Evolutionary conservation across 768 basidiomycete genomes (phyloP).

Genomic region (Holtermannia corniformis): DNA sequence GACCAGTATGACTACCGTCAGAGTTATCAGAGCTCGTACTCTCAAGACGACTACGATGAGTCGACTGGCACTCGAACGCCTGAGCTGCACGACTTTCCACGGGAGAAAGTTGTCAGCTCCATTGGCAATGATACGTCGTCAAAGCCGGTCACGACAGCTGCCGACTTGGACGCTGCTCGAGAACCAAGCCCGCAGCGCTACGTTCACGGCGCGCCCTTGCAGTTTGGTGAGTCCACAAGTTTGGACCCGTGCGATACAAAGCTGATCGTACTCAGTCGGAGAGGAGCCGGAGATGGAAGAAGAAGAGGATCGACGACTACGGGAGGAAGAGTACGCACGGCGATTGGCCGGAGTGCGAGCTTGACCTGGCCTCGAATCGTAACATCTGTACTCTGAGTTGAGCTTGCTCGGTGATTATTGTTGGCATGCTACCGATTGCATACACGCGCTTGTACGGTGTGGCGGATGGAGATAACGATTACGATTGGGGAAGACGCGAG

Average conservation of each 20-base stretch:
- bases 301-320: not conserved
- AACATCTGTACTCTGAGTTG: too few relatives aligned
- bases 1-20: constrained; percentile 4
- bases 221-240: constrained; percentile 28
- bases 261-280: constrained; percentile 10
- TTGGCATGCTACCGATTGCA: too few relatives aligned
- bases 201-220: constrained; percentile 35
- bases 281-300: constrained; percentile 28
- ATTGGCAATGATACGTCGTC: not conserved
- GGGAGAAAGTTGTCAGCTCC: not conserved
- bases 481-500: too few relatives aligned
- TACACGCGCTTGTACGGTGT: too few relatives aligned
- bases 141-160: constrained; percentile 25
- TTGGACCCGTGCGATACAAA: not conserved
- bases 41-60: not conserved
- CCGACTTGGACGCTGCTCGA: constrained; percentile 34
- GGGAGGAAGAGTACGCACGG: not conserved
- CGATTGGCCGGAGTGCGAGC: not conserved
- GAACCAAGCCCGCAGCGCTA: constrained; percentile 38
- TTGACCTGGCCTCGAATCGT: too few relatives aligned
- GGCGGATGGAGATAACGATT: too few relatives aligned
- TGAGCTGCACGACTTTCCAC: too few relatives aligned
- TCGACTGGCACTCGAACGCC: not conserved
- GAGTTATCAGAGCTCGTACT: not conserved
- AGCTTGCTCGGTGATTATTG: too few relatives aligned